phyloP scores from a whole-genome alignment of 1,284 basidiomycete genomes.

The Melampsora abietis-canadensis region DNA sequence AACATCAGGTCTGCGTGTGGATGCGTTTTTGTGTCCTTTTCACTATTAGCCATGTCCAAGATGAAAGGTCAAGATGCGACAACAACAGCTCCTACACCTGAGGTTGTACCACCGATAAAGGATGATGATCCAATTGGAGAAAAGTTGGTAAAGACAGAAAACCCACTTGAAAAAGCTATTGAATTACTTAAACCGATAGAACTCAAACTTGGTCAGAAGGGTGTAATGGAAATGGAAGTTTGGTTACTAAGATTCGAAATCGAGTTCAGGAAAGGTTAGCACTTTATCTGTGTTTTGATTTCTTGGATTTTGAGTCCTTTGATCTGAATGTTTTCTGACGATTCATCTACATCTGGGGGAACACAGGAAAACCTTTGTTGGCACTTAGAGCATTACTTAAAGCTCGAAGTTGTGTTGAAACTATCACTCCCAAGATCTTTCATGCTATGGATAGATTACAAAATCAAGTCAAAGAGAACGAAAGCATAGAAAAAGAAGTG shows the following conservation, averaged over 20 bases:
- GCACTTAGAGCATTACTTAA: conserved; percentile 27
- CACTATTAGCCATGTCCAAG: conserved; percentile 14
- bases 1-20: too few relatives aligned
- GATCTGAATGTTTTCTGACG: neutral
- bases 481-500: too few relatives aligned
- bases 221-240: conserved; percentile 9
- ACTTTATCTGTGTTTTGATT: neutral
- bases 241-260: conserved; percentile 33
- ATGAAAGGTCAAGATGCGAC: conserved; percentile 17
- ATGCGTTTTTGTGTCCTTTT: neutral
- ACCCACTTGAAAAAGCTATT: conserved; percentile 72
- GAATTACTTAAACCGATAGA: conserved; percentile 70
- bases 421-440: too few relatives aligned
- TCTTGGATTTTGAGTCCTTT: neutral
- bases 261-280: conserved; percentile 33
- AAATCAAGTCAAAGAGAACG: too few relatives aligned
- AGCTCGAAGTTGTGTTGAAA: conserved; percentile 6
- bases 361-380: conserved; percentile 27
- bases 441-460: too few relatives aligned
- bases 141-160: conserved; percentile 64
- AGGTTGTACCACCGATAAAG: conserved; percentile 20
- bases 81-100: conserved; percentile 6
- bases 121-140: conserved; percentile 81
- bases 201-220: conserved; percentile 45
- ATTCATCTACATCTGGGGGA: neutral